A percentile compares a stretch with the other conserved stretches of the same genome.
These are phyloP conservation scores for Gilbertella persicaria DNA, from an alignment of 371 early-diverging fungal genomes.

Conservation along the genomic window DNA sequence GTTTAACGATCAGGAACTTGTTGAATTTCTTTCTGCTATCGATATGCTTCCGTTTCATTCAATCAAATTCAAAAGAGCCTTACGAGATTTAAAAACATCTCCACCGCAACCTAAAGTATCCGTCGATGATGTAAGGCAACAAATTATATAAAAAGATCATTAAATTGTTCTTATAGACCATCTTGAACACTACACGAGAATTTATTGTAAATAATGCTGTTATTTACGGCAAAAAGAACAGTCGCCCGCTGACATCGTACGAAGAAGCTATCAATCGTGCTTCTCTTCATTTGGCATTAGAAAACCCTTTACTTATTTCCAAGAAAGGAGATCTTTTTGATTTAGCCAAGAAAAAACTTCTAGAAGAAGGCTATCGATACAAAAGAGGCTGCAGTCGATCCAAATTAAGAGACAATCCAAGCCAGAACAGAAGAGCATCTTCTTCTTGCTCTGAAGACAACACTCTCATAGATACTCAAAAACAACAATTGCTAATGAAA, in stretches of 20 bases:
- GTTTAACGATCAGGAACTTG: slow-evolving; percentile 53
- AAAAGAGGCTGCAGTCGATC: slow-evolving; percentile 64
- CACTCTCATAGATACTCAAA: slow-evolving; percentile 21
- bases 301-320: slow-evolving; percentile 47
- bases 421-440: background rate
- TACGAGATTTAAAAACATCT: slow-evolving; percentile 35
- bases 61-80: slow-evolving; percentile 42
- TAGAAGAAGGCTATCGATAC: slow-evolving; percentile 58
- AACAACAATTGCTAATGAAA: slow-evolving; percentile 10
- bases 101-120: background rate
- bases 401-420: slow-evolving; percentile 42
- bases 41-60: slow-evolving; percentile 58
- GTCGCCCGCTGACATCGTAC: slow-evolving; percentile 52
- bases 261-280: slow-evolving; percentile 62
- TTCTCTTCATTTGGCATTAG: slow-evolving; percentile 49
- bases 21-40: slow-evolving; percentile 42
- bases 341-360: slow-evolving; percentile 55
- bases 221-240: slow-evolving; percentile 59
- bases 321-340: slow-evolving; percentile 55
- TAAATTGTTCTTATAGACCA: background rate
- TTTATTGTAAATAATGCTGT: slow-evolving; percentile 52
- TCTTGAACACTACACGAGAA: slow-evolving; percentile 18
- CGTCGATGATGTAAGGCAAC: background rate
- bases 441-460: slow-evolving; percentile 7
- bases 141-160: background rate